phyloP scores from a whole-genome alignment of 768 basidiomycete species.

The Lentinula sp. region DNA sequence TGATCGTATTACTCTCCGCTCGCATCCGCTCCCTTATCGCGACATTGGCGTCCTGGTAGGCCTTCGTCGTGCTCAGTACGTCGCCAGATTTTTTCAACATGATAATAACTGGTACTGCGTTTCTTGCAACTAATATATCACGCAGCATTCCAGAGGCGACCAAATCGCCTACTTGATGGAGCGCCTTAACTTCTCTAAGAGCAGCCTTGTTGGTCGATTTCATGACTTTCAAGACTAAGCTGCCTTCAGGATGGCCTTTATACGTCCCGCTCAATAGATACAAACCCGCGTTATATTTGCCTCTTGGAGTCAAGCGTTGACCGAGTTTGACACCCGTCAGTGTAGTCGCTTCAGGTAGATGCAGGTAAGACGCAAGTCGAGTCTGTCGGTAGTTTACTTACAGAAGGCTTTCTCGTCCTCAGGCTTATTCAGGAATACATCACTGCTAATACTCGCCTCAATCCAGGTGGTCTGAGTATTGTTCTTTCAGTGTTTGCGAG shows the following conservation, averaged over 20 bases:
- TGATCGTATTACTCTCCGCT: neutral
- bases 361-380: neutral
- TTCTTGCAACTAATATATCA: neutral
- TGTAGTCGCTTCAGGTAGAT: neutral
- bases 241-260: neutral
- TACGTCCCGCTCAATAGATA: neutral
- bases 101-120: neutral
- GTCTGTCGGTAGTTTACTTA: neutral
- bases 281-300: neutral
- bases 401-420: neutral
- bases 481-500: neutral
- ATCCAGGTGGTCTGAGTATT: neutral
- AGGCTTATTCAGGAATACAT: neutral
- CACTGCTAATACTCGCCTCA: neutral
- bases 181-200: neutral
- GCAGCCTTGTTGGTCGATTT: neutral
- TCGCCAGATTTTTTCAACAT: neutral
- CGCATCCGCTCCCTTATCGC: neutral
- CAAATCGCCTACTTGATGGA: neutral
- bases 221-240: neutral
- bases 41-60: neutral
- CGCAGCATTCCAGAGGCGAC: neutral
- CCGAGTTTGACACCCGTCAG: neutral
- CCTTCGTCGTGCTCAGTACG: neutral
- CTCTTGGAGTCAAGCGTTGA: neutral